Percentiles rank a stretch among this genome's conserved stretches.
These are phyloP conservation scores for Metarhizium humberi DNA, from an alignment of 2,329 filamentous ascomycete species.

Conservation along the genomic window DNA sequence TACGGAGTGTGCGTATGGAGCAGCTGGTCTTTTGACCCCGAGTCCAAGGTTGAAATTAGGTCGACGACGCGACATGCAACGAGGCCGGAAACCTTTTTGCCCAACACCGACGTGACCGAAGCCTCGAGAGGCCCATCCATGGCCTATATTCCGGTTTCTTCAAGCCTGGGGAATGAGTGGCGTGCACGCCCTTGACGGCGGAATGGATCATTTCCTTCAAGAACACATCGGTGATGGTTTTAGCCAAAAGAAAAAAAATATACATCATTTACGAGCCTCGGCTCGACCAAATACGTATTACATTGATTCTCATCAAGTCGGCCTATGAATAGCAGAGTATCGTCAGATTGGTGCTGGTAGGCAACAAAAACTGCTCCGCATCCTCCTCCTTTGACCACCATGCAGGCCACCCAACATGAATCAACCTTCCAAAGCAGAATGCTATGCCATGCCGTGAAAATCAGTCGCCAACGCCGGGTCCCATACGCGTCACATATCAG, in stretches of 20 bases:
- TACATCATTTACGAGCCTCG: neutral
- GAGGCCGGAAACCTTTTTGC: too few species aligned
- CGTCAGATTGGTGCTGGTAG: neutral
- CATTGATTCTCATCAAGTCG: neutral
- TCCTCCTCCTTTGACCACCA: neutral
- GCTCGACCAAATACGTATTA: neutral
- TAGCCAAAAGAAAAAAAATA: neutral
- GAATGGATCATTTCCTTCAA: neutral
- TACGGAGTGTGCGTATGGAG: too few species aligned
- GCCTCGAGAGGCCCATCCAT: too few species aligned
- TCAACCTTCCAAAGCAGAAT: neutral
- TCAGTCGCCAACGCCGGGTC: neutral
- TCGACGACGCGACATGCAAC: too few species aligned
- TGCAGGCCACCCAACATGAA: neutral
- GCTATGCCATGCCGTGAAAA: neutral
- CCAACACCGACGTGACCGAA: too few species aligned
- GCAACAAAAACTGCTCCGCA: neutral
- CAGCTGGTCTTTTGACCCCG: too few species aligned
- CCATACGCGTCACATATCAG: neutral
- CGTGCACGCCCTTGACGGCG: too few species aligned
- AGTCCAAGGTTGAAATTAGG: too few species aligned
- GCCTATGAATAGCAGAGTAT: neutral
- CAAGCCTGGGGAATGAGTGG: too few species aligned
- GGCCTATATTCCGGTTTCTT: too few species aligned
- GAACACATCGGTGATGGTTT: neutral